A percentile compares a stretch with the other conserved stretches of the same genome.
phyloP scores from a whole-genome alignment of 805 yeast genomes.

The Ogataea siamensis region DNA sequence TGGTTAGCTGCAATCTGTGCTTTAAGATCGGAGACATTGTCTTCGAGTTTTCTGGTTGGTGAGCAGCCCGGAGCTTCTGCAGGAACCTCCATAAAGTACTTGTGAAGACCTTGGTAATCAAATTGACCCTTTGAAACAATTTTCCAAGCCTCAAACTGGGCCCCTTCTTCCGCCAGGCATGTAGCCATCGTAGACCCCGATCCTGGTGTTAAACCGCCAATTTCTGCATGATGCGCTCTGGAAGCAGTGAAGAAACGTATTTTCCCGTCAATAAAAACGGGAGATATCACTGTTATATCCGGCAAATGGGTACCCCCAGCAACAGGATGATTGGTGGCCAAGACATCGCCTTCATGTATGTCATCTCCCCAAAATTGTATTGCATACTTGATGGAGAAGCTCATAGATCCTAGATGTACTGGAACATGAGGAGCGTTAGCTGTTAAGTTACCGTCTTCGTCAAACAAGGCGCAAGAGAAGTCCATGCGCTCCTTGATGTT shows the following conservation, averaged over 20 bases:
- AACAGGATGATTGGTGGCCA: constrained; percentile 43
- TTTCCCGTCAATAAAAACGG: constrained; percentile 47
- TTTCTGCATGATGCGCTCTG: constrained; percentile 62
- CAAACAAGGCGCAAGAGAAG: constrained; percentile 48
- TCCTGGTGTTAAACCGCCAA: constrained; percentile 59
- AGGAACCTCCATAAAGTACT: constrained; percentile 48
- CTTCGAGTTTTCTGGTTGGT: constrained; percentile 54
- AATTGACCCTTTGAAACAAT: constrained; percentile 48
- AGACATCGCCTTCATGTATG: constrained; percentile 43
- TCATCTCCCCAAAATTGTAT: constrained; percentile 39
- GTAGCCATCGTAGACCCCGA: constrained; percentile 56
- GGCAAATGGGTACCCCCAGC: constrained; percentile 50
- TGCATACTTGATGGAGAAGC: constrained; percentile 40
- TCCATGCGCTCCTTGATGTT: constrained; percentile 49
- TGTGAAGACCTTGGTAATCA: constrained; percentile 50
- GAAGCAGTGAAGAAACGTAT: constrained; percentile 55
- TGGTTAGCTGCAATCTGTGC: constrained; percentile 52
- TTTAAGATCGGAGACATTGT: constrained; percentile 49
- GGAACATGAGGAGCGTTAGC: constrained; percentile 40
- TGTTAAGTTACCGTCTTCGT: constrained; percentile 38
- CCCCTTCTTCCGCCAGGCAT: constrained; percentile 55
- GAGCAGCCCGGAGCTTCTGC: constrained; percentile 47
- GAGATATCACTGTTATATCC: constrained; percentile 56
- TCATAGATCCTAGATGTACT: constrained; percentile 49
- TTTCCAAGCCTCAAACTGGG: constrained; percentile 51